Base-by-base conservation (phyloP, 202 grass and related monocot species). In the Zizania palustris region DNA sequence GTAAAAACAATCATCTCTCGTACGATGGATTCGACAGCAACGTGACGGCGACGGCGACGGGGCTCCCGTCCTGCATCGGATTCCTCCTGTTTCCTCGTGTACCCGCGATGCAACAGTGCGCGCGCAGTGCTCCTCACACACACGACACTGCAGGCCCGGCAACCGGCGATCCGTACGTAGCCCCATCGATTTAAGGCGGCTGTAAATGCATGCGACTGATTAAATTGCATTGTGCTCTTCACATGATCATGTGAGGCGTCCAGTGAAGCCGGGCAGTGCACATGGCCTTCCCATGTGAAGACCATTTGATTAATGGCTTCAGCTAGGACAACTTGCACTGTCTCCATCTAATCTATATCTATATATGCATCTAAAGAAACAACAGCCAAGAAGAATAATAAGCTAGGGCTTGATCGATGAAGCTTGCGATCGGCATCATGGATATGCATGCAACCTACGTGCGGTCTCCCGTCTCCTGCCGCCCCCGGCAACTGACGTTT, bases 251-350 rank as follows among this genome's bases (percentile, higher is more conserved):
- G 73, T 60, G 73, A 87, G 15, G 77, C 56, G 68, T 76, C 54
- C 68, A 75, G 77, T 68, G 38, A 83, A 61, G 75, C 42, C 60
- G 57, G 54, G 74, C 4, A 14, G 19, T 55, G 51, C 83, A 92
- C 86, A 86, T 89, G 90, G 63, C 68, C 66, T 60, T 45, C 42
- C 73, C 86, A 92, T 89, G 85, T 88, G 85, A 55, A 28, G 28
- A 88, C 44, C 67, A 53, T 39, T 87, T 61, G 51, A 82, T 85
- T 80, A 48, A 70, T 40, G 44, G 34, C 21, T 74, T 82, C 41
- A 62, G 56, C 38, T 71, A 57, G 18, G 16, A n/a, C 69, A 57
- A 82, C 56, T 68, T 12, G 82, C 58, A 70, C 18, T 49, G 11
- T 11, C 71, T 33, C 56, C 59, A 65, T 9, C 48, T 50, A 78